A percentile compares a stretch with the other conserved stretches of the same genome.
Evolutionary conservation across 495 filamentous ascomycete genomes (phyloP).

Genomic region (Hypoxylon lenormandii): DNA sequence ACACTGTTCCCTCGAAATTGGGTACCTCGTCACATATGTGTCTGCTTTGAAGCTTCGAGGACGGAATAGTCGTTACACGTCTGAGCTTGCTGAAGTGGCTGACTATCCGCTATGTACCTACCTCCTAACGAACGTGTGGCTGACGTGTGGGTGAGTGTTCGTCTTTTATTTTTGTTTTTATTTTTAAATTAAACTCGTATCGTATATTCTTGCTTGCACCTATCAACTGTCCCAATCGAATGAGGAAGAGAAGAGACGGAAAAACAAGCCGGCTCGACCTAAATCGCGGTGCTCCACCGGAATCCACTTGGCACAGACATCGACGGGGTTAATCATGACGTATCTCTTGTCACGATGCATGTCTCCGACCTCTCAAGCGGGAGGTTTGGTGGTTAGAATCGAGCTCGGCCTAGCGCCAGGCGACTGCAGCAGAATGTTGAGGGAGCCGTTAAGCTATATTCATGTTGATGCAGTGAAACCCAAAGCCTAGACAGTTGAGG

Average conservation of each 20-base stretch:
- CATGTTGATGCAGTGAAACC: neutral
- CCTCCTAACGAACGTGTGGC: neutral
- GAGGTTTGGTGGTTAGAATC: neutral
- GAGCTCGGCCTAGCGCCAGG: neutral
- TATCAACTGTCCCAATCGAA: slow-evolving; percentile 12
- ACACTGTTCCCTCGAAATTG: neutral
- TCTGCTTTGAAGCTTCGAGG: neutral
- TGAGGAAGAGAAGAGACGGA: slow-evolving; percentile 1
- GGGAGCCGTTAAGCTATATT: neutral
- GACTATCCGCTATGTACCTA: neutral
- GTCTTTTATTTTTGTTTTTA: slow-evolving; percentile 3
- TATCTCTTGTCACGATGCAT: slow-evolving; percentile 23
- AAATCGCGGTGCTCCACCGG: slow-evolving; percentile 22
- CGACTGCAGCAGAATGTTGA: neutral
- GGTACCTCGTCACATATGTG: too few relatives aligned
- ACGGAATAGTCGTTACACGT: neutral
- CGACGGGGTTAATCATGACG: slow-evolving; percentile 22
- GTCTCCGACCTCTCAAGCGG: slow-evolving; percentile 2
- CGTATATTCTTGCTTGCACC: neutral
- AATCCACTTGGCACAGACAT: slow-evolving; percentile 32
- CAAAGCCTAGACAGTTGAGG: neutral
- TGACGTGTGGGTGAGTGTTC: neutral
- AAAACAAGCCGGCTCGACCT: slow-evolving; percentile 1
- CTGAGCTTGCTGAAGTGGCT: neutral
- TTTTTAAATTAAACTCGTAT: slow-evolving; percentile 19